These are phyloP conservation scores for Amanita thiersii DNA, from an alignment of 768 basidiomycete genomes.

Conservation along the genomic window DNA sequence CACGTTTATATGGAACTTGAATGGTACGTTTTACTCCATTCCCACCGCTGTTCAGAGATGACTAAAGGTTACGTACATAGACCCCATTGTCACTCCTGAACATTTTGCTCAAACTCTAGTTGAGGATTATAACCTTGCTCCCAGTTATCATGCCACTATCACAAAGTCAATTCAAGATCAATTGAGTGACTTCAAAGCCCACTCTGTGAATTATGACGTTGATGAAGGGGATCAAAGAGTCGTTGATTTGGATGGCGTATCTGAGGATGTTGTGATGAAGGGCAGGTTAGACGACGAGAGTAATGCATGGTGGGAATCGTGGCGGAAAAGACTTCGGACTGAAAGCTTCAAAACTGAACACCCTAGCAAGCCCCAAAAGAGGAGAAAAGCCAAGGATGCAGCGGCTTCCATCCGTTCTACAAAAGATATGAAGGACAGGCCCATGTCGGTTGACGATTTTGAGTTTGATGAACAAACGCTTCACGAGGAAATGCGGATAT, in stretches of 20 bases:
- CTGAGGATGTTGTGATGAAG: constrained; percentile 9
- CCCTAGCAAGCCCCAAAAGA: constrained; percentile 14
- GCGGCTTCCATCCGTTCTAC: not conserved
- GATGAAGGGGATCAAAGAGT: constrained; percentile 25
- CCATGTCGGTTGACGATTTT: constrained; percentile 52
- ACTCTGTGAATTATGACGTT: constrained; percentile 47
- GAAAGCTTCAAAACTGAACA: constrained; percentile 21
- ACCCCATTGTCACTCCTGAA: constrained; percentile 85
- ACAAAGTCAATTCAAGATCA: constrained; percentile 85
- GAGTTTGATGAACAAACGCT: constrained; percentile 56
- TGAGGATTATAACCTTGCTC: constrained; percentile 79
- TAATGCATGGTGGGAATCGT: constrained; percentile 61
- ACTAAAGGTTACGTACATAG: constrained; percentile 28
- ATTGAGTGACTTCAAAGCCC: constrained; percentile 69
- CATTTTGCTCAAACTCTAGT: constrained; percentile 84
- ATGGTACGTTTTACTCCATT: constrained; percentile 48
- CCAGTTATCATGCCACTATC: constrained; percentile 59
- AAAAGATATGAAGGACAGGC: constrained; percentile 27
- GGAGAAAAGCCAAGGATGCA: constrained; percentile 14
- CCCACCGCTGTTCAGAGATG: not conserved
- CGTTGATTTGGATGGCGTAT: constrained; percentile 14
- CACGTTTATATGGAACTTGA: constrained; percentile 95
- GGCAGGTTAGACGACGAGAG: constrained; percentile 45
- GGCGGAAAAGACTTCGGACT: constrained; percentile 49
- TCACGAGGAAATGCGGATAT: constrained; percentile 84